Evolutionary conservation across 164 flowering plant species (phyloP), one percentile per base, ranked within the genome.

Genomic region (Liquidambar formosana): DNA sequence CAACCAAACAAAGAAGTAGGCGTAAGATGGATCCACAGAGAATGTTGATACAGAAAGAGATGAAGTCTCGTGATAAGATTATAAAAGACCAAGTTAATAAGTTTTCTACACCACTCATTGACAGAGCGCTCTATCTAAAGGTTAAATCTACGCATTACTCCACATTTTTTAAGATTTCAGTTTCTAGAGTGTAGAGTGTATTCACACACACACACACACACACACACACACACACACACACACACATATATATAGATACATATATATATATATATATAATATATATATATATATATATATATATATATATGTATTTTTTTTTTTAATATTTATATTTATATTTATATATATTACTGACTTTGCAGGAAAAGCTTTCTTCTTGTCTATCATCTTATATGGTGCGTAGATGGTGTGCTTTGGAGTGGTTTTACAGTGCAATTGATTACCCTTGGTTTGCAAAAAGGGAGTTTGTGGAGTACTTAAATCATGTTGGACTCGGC

Each of bases 401-500:
- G 6, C 88, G 94, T 33, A 87, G 91, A 74, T 93, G 98, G 97
- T 93, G 94, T 75, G 76, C 79, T 52, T 96, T 77, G 79, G 99
- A 96, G 73, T 96, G 97, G 97, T 90, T 93, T 72, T 96, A 96
- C 71, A 90, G 95, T 83, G 96, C 98, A 28, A 85, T 96, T 69
- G 98, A 96, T 75, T 88, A 89, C 69, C 98, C 98, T 23, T 93
- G 99, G 98, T 96, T 96, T 79, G 95, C 97, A 46, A 89, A 84
- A 73, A 85, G 80, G 75, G 99, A 96, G 77, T 96, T 96, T 85
- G 94, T 91, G 56, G 99, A 92, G 68, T 96, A 96, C 81, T 76
- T 96, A 38, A 79, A 85, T 78, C 98, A 93, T 86, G 98, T 90
- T 56, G 93, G 96, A 8, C 80, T 96, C 69, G 96, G 97, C 47